Evolutionary conservation across 257 asterid genomes (phyloP).

Genomic region (Catharanthus roseus): DNA sequence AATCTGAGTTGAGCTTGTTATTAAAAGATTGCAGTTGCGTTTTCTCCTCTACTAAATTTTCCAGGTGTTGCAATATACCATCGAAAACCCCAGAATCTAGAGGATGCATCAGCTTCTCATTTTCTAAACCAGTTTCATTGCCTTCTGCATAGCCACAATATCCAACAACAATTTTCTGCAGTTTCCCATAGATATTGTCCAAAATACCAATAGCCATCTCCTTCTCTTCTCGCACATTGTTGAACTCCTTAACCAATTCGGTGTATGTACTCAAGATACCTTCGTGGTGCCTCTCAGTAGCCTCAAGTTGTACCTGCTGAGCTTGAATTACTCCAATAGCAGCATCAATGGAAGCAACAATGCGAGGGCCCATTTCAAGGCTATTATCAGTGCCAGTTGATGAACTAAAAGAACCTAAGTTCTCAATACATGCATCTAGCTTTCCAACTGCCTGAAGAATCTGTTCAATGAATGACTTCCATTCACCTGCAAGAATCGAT

Average conservation of each 20-base stretch:
- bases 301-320: conserved; percentile 53
- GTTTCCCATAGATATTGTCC: conserved; percentile 42
- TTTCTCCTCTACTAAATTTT: conserved; percentile 40
- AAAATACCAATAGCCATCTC: conserved; percentile 39
- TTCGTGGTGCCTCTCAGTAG: conserved; percentile 41
- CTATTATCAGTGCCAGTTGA: conserved; percentile 26
- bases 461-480: conserved; percentile 51
- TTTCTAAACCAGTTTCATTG: conserved; percentile 26
- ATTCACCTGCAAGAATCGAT: conserved; percentile 43
- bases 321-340: conserved; percentile 53
- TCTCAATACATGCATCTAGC: conserved; percentile 47
- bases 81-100: conserved; percentile 40
- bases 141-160: conserved; percentile 33
- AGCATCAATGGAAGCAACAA: conserved; percentile 53
- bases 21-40: conserved; percentile 49
- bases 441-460: conserved; percentile 45
- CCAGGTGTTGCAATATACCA: conserved; percentile 51
- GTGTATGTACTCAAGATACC: conserved; percentile 34
- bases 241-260: conserved; percentile 29
- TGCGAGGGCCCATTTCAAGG: conserved; percentile 36
- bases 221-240: conserved; percentile 29
- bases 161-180: conserved; percentile 41
- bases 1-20: conserved; percentile 48
- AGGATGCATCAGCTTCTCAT: conserved; percentile 40
- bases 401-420: conserved; percentile 23